phyloP scores from a whole-genome alignment of 805 yeast genomes.

The Hanseniaspora valbyensis region DNA sequence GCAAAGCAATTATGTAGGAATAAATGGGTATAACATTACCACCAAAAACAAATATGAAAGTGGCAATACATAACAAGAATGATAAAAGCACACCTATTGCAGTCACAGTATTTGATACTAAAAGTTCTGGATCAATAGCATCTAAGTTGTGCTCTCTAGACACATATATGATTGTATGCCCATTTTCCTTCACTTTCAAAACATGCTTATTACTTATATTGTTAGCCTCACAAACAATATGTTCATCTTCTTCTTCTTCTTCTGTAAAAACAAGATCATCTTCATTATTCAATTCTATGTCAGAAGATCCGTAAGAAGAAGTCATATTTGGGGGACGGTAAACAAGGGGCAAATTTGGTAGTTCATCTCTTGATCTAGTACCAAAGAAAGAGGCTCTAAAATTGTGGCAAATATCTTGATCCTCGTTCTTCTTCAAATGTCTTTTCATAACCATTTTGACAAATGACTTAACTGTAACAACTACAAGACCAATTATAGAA shows the following conservation, averaged over 20 bases:
- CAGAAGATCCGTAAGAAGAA: background rate
- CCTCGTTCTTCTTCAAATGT: background rate
- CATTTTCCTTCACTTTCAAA: conserved; percentile 14
- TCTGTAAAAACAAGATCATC: background rate
- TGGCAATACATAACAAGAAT: conserved; percentile 51
- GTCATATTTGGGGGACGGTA: background rate
- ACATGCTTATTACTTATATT: conserved; percentile 19
- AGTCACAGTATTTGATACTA: conserved; percentile 37
- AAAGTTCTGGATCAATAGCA: conserved; percentile 34
- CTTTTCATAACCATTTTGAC: conserved; percentile 18
- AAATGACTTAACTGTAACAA: conserved; percentile 42
- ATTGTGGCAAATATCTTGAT: background rate
- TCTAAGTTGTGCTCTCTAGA: conserved; percentile 29
- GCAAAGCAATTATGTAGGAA: conserved; percentile 55
- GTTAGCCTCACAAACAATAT: no score
- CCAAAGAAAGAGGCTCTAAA: conserved; percentile 13
- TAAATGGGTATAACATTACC: conserved; percentile 52
- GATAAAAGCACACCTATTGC: conserved; percentile 59
- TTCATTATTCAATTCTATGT: background rate
- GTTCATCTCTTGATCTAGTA: conserved; percentile 6
- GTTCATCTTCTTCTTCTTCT: background rate
- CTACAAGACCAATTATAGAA: conserved; percentile 66
- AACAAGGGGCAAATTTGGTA: conserved; percentile 6
- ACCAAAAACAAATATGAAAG: conserved; percentile 63
- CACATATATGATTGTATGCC: conserved; percentile 24